Evolutionary conservation across 208 protist species (phyloP).

Genomic region (Naegleria gruberi): DNA sequence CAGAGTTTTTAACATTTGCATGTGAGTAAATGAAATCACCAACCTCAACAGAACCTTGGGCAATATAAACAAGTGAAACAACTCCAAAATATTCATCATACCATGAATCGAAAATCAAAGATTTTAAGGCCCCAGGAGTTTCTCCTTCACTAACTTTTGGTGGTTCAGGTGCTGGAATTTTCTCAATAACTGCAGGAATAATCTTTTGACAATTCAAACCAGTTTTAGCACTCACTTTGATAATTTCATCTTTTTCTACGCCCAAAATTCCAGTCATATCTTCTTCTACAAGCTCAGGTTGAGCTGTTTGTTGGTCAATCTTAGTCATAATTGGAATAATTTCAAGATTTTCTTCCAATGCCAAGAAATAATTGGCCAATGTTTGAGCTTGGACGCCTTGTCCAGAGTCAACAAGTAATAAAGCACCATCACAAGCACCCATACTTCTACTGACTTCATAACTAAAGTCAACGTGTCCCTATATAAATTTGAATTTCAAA

Average conservation of each 20-base stretch:
- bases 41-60: background rate
- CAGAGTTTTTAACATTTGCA: constrained; percentile 34
- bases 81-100: constrained; percentile 78
- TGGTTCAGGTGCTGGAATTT: constrained; percentile 63
- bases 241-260: constrained; percentile 62
- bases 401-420: constrained; percentile 68
- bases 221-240: constrained; percentile 79
- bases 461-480: constrained; percentile 91
- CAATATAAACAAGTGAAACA: constrained; percentile 43
- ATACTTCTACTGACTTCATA: constrained; percentile 89
- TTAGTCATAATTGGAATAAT: constrained; percentile 78
- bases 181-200: constrained; percentile 74
- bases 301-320: constrained; percentile 60
- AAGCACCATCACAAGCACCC: constrained; percentile 70
- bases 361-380: constrained; percentile 88
- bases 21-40: constrained; percentile 6
- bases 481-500: constrained; percentile 15
- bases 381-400: constrained; percentile 90
- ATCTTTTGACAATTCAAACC: constrained; percentile 71
- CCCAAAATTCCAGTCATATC: constrained; percentile 76
- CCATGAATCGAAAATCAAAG: constrained; percentile 91
- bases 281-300: constrained; percentile 55
- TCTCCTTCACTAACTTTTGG: constrained; percentile 20
- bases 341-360: constrained; percentile 69
- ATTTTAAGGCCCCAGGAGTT: constrained; percentile 66